These are phyloP conservation scores for Cutaneotrichosporon arboriforme DNA, from an alignment of 1,284 basidiomycete species.

Conservation along the genomic window DNA sequence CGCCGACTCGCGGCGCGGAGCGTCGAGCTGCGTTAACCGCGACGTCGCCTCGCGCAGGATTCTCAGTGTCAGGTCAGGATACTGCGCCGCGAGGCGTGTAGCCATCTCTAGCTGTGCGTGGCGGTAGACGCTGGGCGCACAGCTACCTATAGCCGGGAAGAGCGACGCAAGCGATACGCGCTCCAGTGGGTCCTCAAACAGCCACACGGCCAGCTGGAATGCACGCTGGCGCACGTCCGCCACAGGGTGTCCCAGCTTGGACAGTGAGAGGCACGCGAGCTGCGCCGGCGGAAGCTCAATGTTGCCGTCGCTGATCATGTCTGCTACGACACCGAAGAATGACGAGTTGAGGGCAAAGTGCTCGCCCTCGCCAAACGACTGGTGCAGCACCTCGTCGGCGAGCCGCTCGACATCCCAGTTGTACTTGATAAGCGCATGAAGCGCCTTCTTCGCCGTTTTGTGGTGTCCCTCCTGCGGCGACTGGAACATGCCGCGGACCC, in stretches of 20 bases:
- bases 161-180: constrained; percentile 58
- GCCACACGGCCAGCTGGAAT: constrained; percentile 69
- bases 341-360: constrained; percentile 48
- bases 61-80: constrained; percentile 62
- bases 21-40: constrained; percentile 66
- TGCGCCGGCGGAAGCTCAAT: constrained; percentile 61
- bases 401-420: constrained; percentile 60
- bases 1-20: constrained; percentile 52
- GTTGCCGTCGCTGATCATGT: constrained; percentile 51
- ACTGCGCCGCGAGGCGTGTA: constrained; percentile 71
- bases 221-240: constrained; percentile 66
- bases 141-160: constrained; percentile 69
- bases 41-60: constrained; percentile 69
- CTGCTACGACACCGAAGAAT: constrained; percentile 74
- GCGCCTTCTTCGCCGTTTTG: constrained; percentile 57
- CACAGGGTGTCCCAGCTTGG: constrained; percentile 76
- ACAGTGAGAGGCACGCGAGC: constrained; percentile 70
- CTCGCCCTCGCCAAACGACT: constrained; percentile 61
- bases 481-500: constrained; percentile 50
- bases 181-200: constrained; percentile 54
- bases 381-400: constrained; percentile 63
- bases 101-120: constrained; percentile 73
- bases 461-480: constrained; percentile 43
- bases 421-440: constrained; percentile 64
- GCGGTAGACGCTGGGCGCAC: constrained; percentile 69